These are phyloP conservation scores for Microdochium bolleyi DNA, from an alignment of 2,329 filamentous ascomycete genomes.

Conservation along the genomic window DNA sequence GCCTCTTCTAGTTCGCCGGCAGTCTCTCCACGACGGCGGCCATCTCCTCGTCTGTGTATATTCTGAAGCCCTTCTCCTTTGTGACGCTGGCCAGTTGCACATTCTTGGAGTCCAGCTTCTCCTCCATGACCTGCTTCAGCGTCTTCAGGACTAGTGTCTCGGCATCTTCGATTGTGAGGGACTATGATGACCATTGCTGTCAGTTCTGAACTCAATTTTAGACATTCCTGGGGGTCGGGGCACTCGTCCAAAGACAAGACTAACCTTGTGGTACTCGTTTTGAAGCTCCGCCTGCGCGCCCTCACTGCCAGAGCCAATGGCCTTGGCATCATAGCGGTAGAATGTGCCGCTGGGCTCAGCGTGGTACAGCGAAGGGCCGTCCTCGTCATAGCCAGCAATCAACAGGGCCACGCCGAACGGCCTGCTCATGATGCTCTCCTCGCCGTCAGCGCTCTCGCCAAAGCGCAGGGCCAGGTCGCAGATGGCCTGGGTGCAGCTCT, in stretches of 20 bases:
- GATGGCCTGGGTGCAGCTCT: constrained; percentile 98
- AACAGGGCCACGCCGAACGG: constrained; percentile 94
- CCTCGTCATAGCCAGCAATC: constrained; percentile 95
- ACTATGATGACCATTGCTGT: constrained; percentile 34
- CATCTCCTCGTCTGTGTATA: constrained; percentile 99
- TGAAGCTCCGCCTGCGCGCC: constrained; percentile 96
- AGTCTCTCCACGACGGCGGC: constrained; percentile 80
- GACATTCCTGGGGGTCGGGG: too few relatives aligned
- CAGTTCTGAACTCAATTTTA: too few relatives aligned
- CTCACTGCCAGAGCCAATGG: constrained; percentile 94
- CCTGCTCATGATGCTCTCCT: constrained; percentile 97
- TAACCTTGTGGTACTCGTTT: constrained; percentile 92
- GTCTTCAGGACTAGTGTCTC: constrained; percentile 96
- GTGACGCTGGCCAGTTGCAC: constrained; percentile 97
- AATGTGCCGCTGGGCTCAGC: constrained; percentile 97
- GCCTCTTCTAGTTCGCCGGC: constrained; percentile 46
- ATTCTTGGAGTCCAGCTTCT: constrained; percentile 98
- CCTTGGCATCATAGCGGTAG: constrained; percentile 98
- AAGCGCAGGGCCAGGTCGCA: constrained; percentile 95
- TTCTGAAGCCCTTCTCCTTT: constrained; percentile 94
- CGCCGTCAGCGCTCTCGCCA: constrained; percentile 92
- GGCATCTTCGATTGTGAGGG: constrained; percentile 83
- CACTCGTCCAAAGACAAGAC: too few relatives aligned
- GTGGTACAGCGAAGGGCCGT: constrained; percentile 94
- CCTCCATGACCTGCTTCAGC: constrained; percentile 99